phyloP scores from a whole-genome alignment of 305 asterid species.

The Petunia hybrid region DNA sequence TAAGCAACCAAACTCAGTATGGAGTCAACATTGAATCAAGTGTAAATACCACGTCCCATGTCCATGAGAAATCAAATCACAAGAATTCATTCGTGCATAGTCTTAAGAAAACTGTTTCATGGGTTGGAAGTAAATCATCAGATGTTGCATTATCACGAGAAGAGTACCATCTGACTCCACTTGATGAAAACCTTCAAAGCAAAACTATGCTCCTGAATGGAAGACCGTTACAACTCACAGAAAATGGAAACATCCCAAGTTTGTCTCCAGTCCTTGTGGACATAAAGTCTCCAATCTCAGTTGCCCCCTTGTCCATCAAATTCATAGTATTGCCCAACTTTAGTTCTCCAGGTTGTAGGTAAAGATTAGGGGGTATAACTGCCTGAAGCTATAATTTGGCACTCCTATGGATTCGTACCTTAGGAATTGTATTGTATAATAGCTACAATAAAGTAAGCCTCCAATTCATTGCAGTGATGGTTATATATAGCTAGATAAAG shows the following conservation, averaged over 20 bases:
- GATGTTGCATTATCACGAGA: conserved; percentile 59
- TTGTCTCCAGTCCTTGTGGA: conserved; percentile 53
- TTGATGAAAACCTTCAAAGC: conserved; percentile 61
- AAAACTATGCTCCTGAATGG: conserved; percentile 67
- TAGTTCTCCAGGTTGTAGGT: conserved; percentile 62
- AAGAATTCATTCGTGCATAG: conserved; percentile 43
- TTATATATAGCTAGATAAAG: background rate
- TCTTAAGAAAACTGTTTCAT: conserved; percentile 67
- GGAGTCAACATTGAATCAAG: conserved; percentile 52
- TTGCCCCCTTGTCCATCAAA: conserved; percentile 68
- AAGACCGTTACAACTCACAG: conserved; percentile 50
- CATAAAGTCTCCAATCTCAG: conserved; percentile 47
- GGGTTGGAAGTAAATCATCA: conserved; percentile 75
- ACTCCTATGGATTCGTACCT: background rate
- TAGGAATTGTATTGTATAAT: conserved; percentile 24
- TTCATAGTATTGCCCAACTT: conserved; percentile 69
- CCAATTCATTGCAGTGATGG: background rate
- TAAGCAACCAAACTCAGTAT: conserved; percentile 67
- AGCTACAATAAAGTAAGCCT: background rate
- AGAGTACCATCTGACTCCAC: conserved; percentile 80
- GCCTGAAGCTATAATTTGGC: background rate
- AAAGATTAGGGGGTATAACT: conserved; percentile 32
- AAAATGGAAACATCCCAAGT: conserved; percentile 53
- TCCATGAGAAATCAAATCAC: conserved; percentile 38
- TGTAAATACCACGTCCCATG: conserved; percentile 7